Percentiles rank a stretch among this genome's conserved stretches.
phyloP scores from a whole-genome alignment of 176 grass and related monocot genomes.

The Cenchrus fungigraminus region DNA sequence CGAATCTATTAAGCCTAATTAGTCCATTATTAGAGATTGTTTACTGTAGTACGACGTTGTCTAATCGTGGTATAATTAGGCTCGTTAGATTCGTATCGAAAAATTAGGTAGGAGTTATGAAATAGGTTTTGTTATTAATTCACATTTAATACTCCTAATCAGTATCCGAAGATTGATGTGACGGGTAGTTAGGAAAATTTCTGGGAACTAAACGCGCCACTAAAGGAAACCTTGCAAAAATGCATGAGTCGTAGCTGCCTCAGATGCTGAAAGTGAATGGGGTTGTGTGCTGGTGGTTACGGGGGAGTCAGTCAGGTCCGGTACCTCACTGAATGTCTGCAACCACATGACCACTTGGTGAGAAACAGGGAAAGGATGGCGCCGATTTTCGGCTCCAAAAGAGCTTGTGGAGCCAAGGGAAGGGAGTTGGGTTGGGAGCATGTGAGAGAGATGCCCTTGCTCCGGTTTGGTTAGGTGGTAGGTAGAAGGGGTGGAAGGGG shows the following conservation, averaged over 20 bases:
- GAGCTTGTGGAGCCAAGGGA: constrained; percentile 27
- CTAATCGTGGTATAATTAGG: no score
- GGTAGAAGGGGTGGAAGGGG: constrained; percentile 42
- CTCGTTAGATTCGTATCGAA: no score
- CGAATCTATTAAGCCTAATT: no score
- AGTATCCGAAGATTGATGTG: no score
- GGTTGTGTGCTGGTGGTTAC: constrained; percentile 41
- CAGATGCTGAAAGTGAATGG: constrained; percentile 30
- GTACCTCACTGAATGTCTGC: constrained; percentile 36
- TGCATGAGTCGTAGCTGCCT: background rate
- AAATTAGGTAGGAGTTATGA: no score
- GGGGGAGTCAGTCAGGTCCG: background rate
- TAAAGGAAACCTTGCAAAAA: background rate
- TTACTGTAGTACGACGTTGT: no score
- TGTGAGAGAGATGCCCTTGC: constrained; percentile 53
- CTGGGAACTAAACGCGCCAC: no score
- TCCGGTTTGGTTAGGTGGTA: constrained; percentile 36
- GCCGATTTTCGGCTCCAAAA: background rate
- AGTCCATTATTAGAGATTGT: no score
- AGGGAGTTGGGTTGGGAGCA: constrained; percentile 56
- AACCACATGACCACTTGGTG: constrained; percentile 36
- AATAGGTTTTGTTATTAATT: no score
- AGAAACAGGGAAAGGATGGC: constrained; percentile 22
- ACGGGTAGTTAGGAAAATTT: no score
- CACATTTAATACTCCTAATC: no score